Base-by-base conservation (phyloP, 1,284 basidiomycete genomes). In the Cutaneotrichosporon sp. region DNA sequence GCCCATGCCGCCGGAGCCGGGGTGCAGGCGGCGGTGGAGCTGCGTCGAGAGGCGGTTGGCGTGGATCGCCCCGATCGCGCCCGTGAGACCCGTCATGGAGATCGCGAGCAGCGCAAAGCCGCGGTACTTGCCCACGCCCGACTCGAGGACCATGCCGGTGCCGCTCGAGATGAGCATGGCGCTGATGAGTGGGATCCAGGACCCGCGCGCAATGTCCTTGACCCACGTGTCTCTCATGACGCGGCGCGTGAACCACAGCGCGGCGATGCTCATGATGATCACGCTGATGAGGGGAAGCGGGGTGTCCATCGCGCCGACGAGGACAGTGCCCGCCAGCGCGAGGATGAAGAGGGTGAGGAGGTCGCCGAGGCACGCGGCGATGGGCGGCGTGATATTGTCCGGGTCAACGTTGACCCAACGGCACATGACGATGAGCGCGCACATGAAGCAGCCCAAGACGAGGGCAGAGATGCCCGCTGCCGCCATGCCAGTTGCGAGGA, bases 361-460 rank as follows among this genome's bases (percentile, higher is more conserved):
- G 73, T 98, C 95, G 10, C 95, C 95, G 0, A 98, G 84, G 67
- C 92, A 95, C 3, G 92, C 87, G 0, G 95, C 95, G 6, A 98
- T 83, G 0, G 95, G 93, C 0, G 95, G 92, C 3, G 94, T 91
- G 67, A 98, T 95, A 76, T 98, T 98, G 75, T 97, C 92, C 92
- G 95, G 95, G 78, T 99, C 90, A 45, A 89, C 84, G 3, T 88
- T 86, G 58, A 85, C 85, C 70, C 83, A 85, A 52, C 92, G 82
- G 74, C 92, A 93, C 2, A 91, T 65, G 20, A 98, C 84, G 45
- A 98, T 87, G 25, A 97, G 84, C 8, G 83, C 82, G 72, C 90
- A 93, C 92, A 98, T 97, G 79, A 98, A 97, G 1, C 89, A 90
- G 2, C 95, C 95, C 1, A 98, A 84, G 3, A 94, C 73, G 3